Evolutionary conservation across 441 rosid species (phyloP).

Genomic region (Sinapis alba): DNA sequence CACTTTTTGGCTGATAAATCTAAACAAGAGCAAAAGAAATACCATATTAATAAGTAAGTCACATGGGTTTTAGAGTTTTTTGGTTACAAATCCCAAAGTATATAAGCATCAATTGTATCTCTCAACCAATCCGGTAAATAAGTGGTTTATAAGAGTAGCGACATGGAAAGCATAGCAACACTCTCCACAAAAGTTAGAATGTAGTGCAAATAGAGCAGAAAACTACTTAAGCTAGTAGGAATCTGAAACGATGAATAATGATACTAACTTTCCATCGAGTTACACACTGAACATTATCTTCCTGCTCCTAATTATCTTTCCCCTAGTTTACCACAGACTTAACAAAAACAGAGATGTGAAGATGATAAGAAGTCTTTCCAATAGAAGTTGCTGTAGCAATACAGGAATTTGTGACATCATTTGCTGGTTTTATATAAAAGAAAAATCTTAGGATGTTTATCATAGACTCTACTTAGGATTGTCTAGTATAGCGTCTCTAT

Average conservation of each 20-base stretch:
- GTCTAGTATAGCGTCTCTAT: not conserved
- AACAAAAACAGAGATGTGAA: not conserved
- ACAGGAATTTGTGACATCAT: not conserved
- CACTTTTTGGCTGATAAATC: constrained; percentile 80
- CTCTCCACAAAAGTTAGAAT: not conserved
- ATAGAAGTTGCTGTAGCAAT: not conserved
- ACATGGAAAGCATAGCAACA: not conserved
- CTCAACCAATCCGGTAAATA: not conserved
- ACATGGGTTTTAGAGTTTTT: not conserved
- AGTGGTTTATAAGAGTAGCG: not conserved
- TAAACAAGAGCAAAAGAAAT: constrained; percentile 36
- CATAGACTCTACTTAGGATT: not conserved
- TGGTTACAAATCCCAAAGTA: constrained; percentile 1
- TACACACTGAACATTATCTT: not conserved
- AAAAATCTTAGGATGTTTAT: not conserved
- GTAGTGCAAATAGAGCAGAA: not conserved
- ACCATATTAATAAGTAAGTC: not conserved
- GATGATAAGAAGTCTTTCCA: not conserved
- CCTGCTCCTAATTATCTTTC: not conserved
- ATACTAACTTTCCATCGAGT: not conserved
- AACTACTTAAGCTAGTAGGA: constrained; percentile 7
- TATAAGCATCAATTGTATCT: constrained; percentile 12
- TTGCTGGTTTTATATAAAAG: not conserved
- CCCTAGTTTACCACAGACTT: not conserved
- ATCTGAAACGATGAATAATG: constrained; percentile 6